These are phyloP conservation scores for Metschnikowia anglica DNA, from an alignment of 805 yeast species.

Conservation along the genomic window DNA sequence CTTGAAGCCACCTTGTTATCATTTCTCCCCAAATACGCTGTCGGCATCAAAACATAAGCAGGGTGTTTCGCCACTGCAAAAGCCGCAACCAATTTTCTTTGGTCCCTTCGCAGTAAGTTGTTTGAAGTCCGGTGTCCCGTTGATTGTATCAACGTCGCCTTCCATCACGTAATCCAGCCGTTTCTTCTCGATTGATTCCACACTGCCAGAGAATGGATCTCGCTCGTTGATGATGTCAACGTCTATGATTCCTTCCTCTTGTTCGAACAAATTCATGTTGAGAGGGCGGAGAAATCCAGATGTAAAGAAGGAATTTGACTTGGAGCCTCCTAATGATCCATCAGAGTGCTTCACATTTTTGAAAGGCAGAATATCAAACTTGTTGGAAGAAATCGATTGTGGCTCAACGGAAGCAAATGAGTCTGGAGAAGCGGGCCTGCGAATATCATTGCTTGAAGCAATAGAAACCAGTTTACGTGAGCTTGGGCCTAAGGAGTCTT, in stretches of 20 bases:
- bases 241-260: slow-evolving; percentile 18
- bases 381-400: neutral
- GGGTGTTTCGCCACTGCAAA: slow-evolving; percentile 40
- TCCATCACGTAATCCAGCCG: slow-evolving; percentile 1
- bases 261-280: slow-evolving; percentile 18
- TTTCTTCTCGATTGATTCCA: slow-evolving; percentile 5
- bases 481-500: neutral
- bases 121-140: slow-evolving; percentile 5
- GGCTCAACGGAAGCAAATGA: neutral
- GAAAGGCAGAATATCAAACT: neutral
- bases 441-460: neutral
- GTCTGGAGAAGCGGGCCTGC: neutral
- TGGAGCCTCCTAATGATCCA: neutral
- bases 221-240: slow-evolving; percentile 20
- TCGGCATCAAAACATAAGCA: slow-evolving; percentile 45
- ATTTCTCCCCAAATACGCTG: slow-evolving; percentile 17
- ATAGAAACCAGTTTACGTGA: neutral
- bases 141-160: neutral
- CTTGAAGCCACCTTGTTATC: slow-evolving; percentile 1
- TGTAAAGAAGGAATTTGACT: slow-evolving; percentile 13
- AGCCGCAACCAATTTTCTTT: slow-evolving; percentile 31
- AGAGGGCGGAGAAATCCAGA: slow-evolving; percentile 22
- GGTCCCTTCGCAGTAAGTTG: slow-evolving; percentile 6
- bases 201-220: slow-evolving; percentile 13
- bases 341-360: neutral